Evolutionary conservation across 1,284 basidiomycete species (phyloP), one percentile per base, ranked within the genome.

Genomic region (Ceratobasidium sp.): DNA sequence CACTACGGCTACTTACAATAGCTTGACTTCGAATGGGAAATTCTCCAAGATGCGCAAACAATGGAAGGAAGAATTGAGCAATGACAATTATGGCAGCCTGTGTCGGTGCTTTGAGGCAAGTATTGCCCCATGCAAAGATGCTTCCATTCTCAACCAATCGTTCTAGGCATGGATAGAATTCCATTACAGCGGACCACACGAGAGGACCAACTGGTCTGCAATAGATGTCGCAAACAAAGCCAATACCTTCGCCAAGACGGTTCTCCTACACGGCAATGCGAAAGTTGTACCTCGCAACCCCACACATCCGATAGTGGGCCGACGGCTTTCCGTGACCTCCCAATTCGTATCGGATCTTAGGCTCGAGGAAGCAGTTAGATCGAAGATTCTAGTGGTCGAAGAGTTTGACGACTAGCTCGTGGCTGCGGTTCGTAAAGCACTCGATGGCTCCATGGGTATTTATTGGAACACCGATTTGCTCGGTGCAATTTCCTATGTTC

Each of bases 151-250:
- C 20, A 30, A 35, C 33, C 20, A 35, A 3, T 6, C 50, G 10
- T n/a, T 23, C 27, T 23, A 73, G 70, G 57, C 70, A 5, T 73
- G 70, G 70, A 62, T 73, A 16, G 18, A 35, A 8, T 41, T 46
- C 35, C 70, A 73, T 35, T 60, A 30, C 27, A 46, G 23, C 8
- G 70, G 70, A 27, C 57, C 54, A 7, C 70, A 73, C 20, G 6
- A 52, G 41, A 20, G 30, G 23, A 48, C 44, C 4, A 33, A 73
- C 18, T 73, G 70, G 70, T 46, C 57, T 46, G 70, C 70, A 12
- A 50, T 50, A 4, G 70, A 73, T 30, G 55, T 73, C 2, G 70
- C 30, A 2, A 73, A 38, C 23, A n/a, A 73, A 10, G 70, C 70
- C 10, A 73, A 73, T 30, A 73, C 14, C 18, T 60, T 50, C 41